Evolutionary conservation across 768 basidiomycete genomes (phyloP).

Genomic region (Hericium coralloides): DNA sequence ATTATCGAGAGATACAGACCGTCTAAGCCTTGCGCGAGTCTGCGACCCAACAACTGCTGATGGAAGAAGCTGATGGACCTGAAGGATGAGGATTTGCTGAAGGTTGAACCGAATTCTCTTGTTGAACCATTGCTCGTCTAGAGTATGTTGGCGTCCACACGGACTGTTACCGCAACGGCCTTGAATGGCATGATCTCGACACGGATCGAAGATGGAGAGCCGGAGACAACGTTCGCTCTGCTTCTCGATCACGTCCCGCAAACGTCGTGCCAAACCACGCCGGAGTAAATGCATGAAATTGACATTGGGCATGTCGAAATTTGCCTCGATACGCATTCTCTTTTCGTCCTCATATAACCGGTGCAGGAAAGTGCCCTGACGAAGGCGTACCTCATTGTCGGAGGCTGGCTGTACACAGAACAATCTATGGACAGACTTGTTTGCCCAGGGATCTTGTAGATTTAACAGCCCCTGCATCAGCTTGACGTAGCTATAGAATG

Average conservation of each 20-base stretch:
- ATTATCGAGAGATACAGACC: too few species aligned
- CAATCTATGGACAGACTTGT: neutral
- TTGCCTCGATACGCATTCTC: neutral
- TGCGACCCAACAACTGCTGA: too few species aligned
- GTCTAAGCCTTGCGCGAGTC: too few species aligned
- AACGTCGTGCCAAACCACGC: neutral
- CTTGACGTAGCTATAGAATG: conserved; percentile 1
- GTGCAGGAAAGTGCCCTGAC: neutral
- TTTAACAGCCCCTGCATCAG: neutral
- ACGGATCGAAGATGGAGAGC: conserved; percentile 8
- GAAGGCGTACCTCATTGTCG: neutral
- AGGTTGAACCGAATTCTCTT: conserved; percentile 7
- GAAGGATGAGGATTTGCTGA: conserved; percentile 3
- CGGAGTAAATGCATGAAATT: conserved; percentile 1
- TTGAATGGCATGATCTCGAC: neutral
- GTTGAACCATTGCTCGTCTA: conserved; percentile 7
- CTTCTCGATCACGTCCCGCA: neutral
- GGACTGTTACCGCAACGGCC: conserved; percentile 3
- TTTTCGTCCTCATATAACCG: neutral
- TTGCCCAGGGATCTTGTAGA: neutral
- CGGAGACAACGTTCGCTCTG: conserved; percentile 1
- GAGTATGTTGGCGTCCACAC: conserved; percentile 4
- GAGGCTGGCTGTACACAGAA: neutral
- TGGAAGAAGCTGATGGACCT: neutral
- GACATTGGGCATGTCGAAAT: neutral